Evolutionary conservation across 768 basidiomycete species (phyloP).

Genomic region (Pholiota microspora): DNA sequence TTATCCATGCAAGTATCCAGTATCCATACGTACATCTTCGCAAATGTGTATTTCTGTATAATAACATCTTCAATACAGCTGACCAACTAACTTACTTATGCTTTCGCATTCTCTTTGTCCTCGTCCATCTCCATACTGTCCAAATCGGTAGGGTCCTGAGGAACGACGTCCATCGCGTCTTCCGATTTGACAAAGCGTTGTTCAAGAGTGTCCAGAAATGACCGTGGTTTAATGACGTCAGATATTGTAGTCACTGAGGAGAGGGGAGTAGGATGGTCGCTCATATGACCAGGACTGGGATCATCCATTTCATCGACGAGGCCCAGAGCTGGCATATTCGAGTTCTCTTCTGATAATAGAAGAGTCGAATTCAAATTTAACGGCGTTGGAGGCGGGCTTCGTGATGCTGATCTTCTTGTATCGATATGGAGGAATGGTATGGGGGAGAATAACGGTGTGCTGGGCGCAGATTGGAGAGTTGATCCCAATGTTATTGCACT

Average conservation of each 20-base stretch:
- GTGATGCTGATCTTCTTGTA: conserved; percentile 75
- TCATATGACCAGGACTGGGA: conserved; percentile 81
- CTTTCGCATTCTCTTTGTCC: conserved; percentile 48
- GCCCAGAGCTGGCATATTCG: conserved; percentile 57
- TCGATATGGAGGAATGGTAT: conserved; percentile 87
- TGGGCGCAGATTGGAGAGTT: conserved; percentile 54
- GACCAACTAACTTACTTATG: conserved; percentile 12
- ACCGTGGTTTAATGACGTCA: conserved; percentile 30
- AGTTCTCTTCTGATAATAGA: conserved; percentile 27
- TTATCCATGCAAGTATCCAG: too few relatives aligned
- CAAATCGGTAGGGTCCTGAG: neutral
- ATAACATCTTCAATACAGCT: too few relatives aligned
- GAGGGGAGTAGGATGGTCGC: conserved; percentile 73
- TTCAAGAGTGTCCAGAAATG: conserved; percentile 56
- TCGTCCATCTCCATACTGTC: conserved; percentile 49
- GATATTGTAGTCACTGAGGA: conserved; percentile 54
- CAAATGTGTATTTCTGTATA: too few relatives aligned
- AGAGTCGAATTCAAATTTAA: conserved; percentile 44
- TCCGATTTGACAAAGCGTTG: conserved; percentile 61
- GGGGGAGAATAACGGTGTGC: conserved; percentile 83
- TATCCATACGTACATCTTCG: too few relatives aligned
- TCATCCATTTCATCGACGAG: conserved; percentile 87
- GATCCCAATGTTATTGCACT: conserved; percentile 43
- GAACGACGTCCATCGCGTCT: conserved; percentile 25
- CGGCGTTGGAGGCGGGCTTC: conserved; percentile 78